phyloP scores from a whole-genome alignment of 208 protist species.

The Tritrichomonas musculus region DNA sequence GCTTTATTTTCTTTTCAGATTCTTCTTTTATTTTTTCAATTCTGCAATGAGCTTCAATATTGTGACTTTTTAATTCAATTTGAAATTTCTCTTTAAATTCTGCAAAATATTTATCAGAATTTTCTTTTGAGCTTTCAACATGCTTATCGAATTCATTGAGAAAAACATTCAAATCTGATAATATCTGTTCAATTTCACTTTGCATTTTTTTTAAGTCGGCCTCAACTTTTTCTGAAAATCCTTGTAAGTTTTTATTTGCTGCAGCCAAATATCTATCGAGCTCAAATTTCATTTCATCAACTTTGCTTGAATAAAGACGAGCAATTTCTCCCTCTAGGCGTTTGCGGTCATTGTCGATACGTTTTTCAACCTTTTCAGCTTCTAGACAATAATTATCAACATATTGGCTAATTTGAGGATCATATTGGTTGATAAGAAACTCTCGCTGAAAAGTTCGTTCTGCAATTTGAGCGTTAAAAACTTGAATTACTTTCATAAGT shows the following conservation, averaged over 20 bases:
- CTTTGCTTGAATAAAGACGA: too few relatives aligned
- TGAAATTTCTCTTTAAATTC: too few relatives aligned
- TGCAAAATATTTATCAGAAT: too few relatives aligned
- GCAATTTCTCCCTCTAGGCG: not conserved
- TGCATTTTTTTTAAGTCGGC: not conserved
- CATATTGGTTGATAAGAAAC: not conserved
- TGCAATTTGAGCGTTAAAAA: not conserved
- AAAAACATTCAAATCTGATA: not conserved
- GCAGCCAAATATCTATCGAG: not conserved
- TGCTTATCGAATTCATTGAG: not conserved
- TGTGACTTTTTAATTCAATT: too few relatives aligned
- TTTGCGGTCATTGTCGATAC: not conserved
- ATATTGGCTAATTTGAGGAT: not conserved
- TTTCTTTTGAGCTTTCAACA: not conserved
- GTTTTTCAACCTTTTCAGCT: not conserved
- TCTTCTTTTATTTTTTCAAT: too few relatives aligned
- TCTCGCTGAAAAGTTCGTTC: not conserved
- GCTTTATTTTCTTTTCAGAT: too few relatives aligned
- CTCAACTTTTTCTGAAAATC: not conserved
- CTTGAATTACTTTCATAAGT: constrained; percentile 13
- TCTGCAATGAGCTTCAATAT: too few relatives aligned
- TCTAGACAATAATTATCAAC: not conserved
- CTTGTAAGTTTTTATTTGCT: not conserved
- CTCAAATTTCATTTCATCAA: not conserved
- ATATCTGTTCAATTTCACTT: not conserved